Conservation (phyloP, 2,329 filamentous ascomycete species). For the Monilinia fructigena region DNA sequence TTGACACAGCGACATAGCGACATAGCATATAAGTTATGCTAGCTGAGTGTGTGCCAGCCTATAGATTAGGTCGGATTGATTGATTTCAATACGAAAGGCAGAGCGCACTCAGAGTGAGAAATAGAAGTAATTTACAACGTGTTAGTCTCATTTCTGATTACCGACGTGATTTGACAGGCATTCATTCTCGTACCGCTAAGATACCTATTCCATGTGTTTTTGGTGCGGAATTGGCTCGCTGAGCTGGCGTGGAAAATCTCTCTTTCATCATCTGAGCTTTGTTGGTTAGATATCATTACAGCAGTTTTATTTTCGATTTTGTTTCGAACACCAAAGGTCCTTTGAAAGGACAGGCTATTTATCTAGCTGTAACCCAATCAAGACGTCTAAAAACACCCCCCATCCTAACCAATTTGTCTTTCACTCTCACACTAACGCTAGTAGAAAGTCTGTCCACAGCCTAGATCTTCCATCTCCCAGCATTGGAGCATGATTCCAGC, state of each 20-base stretch:
- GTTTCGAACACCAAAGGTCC: neutral
- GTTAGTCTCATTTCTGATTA: neutral
- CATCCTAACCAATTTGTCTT: neutral
- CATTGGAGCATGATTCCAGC: neutral
- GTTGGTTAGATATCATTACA: neutral
- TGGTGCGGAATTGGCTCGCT: too few relatives aligned
- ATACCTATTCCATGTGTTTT: neutral
- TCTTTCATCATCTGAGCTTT: neutral
- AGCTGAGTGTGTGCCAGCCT: too few relatives aligned
- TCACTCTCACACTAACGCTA: neutral
- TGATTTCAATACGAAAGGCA: neutral
- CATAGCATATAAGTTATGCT: neutral
- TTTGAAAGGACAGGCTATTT: neutral
- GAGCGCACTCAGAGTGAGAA: neutral
- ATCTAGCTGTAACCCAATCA: neutral
- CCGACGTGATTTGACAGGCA: neutral
- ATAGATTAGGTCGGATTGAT: neutral
- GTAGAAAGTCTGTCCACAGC: neutral
- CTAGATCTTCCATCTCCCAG: neutral
- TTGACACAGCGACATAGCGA: neutral
- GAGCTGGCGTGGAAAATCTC: neutral
- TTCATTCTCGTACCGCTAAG: neutral
- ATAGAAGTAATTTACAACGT: neutral
- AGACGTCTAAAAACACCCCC: neutral
- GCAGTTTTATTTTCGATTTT: neutral